Evolutionary conservation across 495 filamentous ascomycete genomes (phyloP).

Genomic region (Tuber borchii): DNA sequence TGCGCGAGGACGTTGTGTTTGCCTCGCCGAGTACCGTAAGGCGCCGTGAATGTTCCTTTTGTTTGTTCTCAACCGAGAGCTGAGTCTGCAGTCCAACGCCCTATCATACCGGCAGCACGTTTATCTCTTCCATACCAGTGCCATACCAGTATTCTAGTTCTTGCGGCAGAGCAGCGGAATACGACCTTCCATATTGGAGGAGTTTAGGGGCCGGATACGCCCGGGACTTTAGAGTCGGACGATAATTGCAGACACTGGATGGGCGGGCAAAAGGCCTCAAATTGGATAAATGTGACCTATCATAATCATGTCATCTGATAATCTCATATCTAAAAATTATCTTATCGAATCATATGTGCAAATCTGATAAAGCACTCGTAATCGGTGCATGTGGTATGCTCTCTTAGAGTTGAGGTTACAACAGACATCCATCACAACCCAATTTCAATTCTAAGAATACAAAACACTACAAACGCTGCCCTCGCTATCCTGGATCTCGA

Average conservation of each 20-base stretch:
- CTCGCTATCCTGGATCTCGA: too few relatives aligned
- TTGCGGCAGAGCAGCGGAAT: background rate
- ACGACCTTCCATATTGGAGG: background rate
- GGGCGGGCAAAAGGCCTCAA: background rate
- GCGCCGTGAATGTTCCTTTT: background rate
- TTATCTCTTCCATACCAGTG: too few relatives aligned
- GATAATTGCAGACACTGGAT: background rate
- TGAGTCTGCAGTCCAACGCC: background rate
- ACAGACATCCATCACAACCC: background rate
- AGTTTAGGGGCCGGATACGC: too few relatives aligned
- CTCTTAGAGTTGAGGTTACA: too few relatives aligned
- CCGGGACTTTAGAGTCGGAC: too few relatives aligned
- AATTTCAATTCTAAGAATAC: conserved; percentile 4
- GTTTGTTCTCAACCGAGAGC: background rate
- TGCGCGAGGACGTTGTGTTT: too few relatives aligned
- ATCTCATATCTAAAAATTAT: conserved; percentile 12
- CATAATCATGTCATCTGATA: conserved; percentile 31
- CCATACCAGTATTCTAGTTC: background rate
- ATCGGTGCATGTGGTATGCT: too few relatives aligned
- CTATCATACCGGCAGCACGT: too few relatives aligned
- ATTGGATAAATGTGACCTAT: conserved; percentile 9
- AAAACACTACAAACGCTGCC: background rate
- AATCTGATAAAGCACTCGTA: conserved; percentile 21
- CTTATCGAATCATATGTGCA: conserved; percentile 13
- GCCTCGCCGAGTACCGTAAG: background rate